These are phyloP conservation scores for Penicillium atrosanguineum DNA, from an alignment of 495 filamentous ascomycete species.

Conservation along the genomic window DNA sequence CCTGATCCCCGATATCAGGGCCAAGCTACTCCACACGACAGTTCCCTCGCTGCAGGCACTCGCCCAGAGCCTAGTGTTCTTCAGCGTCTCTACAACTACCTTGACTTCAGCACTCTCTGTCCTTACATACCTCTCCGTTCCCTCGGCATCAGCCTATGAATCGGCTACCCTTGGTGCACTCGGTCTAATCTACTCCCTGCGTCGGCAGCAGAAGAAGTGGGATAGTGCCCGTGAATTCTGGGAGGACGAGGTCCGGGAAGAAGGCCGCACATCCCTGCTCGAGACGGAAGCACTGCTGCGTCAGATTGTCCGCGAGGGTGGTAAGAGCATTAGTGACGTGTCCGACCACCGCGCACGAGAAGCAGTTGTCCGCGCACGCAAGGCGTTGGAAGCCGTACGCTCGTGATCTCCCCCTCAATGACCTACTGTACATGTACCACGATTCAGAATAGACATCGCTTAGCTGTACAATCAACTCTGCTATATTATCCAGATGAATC, in stretches of 20 bases:
- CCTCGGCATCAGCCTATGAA: conserved; percentile 62
- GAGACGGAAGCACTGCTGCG: conserved; percentile 65
- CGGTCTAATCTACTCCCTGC: conserved; percentile 69
- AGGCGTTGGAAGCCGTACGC: conserved; percentile 51
- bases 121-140: conserved; percentile 64
- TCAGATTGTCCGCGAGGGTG: conserved; percentile 51
- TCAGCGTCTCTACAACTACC: conserved; percentile 65
- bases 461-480: conserved; percentile 24
- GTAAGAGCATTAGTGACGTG: conserved; percentile 30
- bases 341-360: conserved; percentile 47
- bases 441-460: conserved; percentile 15
- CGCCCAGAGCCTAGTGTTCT: conserved; percentile 73
- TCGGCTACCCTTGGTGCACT: conserved; percentile 76
- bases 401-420: conserved; percentile 6
- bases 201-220: conserved; percentile 78
- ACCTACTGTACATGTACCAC: conserved; percentile 21
- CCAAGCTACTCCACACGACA: conserved; percentile 54
- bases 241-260: conserved; percentile 75
- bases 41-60: conserved; percentile 76
- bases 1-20: conserved; percentile 50
- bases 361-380: conserved; percentile 51
- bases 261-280: conserved; percentile 70
- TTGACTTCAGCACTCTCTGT: conserved; percentile 62
- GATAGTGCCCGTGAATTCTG: conserved; percentile 66
- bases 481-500: background rate